Evolutionary conservation across 1,139 yeast genomes (phyloP).

Genomic region (Magnusiomyces suaveolens): DNA sequence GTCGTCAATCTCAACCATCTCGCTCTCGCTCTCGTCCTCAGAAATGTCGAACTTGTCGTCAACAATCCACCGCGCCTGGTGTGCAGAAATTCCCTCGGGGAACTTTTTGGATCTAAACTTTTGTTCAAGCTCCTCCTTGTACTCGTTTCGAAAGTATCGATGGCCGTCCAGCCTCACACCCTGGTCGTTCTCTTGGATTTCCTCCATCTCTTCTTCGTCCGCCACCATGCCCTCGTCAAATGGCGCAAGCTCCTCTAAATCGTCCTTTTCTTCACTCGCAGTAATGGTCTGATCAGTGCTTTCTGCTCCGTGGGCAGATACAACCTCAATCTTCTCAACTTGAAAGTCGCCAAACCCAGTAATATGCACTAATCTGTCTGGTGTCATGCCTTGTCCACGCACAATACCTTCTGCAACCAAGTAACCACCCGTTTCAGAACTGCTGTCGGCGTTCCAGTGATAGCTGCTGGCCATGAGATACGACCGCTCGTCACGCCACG

Average conservation of each 20-base stretch:
- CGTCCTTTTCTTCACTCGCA: slow-evolving; percentile 43
- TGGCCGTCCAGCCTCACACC: slow-evolving; percentile 69
- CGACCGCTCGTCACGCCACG: slow-evolving; percentile 90
- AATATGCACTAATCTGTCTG: slow-evolving; percentile 69
- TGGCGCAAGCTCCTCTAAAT: slow-evolving; percentile 58
- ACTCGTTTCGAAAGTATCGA: slow-evolving; percentile 42
- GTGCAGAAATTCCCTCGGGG: slow-evolving; percentile 87
- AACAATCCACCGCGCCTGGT: slow-evolving; percentile 87
- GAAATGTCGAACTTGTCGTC: slow-evolving; percentile 42
- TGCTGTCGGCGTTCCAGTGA: slow-evolving; percentile 37
- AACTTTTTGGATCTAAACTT: slow-evolving; percentile 34
- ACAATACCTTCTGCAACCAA: slow-evolving; percentile 71
- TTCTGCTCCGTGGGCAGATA: not conserved
- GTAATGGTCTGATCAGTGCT: not conserved
- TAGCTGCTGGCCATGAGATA: slow-evolving; percentile 69
- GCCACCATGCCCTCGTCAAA: slow-evolving; percentile 46
- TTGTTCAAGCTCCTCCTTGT: slow-evolving; percentile 34
- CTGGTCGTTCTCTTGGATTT: slow-evolving; percentile 36
- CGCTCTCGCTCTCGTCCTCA: slow-evolving; percentile 35
- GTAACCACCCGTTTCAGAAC: slow-evolving; percentile 32
- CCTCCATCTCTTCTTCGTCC: slow-evolving; percentile 32
- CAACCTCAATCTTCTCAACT: slow-evolving; percentile 43
- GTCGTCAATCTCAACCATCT: slow-evolving; percentile 31
- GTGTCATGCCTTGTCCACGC: slow-evolving; percentile 76
- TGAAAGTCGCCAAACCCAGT: slow-evolving; percentile 90